Conservation (phyloP, 2,329 filamentous ascomycete genomes). For the Botrytis cinerea region DNA sequence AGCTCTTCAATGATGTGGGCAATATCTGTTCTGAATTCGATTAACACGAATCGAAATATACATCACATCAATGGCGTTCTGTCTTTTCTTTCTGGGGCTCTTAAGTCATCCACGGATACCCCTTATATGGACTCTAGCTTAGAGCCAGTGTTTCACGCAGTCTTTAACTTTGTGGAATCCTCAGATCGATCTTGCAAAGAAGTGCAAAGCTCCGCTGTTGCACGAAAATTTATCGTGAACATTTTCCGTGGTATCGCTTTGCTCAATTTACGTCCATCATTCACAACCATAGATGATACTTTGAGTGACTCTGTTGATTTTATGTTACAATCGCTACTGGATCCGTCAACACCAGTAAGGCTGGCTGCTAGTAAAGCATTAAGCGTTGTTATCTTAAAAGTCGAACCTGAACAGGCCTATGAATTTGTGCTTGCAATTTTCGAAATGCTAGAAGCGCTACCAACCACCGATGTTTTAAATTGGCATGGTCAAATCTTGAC, state of each 20-base stretch:
- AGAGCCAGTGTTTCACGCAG: conserved; percentile 63
- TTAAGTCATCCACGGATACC: conserved; percentile 68
- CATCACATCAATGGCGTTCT: conserved; percentile 80
- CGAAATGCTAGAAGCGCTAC: conserved; percentile 62
- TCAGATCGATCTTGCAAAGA: conserved; percentile 51
- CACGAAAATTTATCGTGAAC: conserved; percentile 81
- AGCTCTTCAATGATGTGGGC: conserved; percentile 71
- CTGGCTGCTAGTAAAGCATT: conserved; percentile 91
- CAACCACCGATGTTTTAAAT: conserved; percentile 50
- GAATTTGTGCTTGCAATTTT: conserved; percentile 88
- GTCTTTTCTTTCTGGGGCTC: conserved; percentile 75
- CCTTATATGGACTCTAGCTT: conserved; percentile 72
- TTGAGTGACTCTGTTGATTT: conserved; percentile 82
- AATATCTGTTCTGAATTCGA: conserved; percentile 57
- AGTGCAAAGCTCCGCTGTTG: conserved; percentile 72
- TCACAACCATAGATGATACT: conserved; percentile 47
- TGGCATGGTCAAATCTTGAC: conserved; percentile 95
- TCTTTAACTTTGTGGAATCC: conserved; percentile 58
- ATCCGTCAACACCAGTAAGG: conserved; percentile 88
- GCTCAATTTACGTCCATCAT: conserved; percentile 48
- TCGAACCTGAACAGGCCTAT: conserved; percentile 77
- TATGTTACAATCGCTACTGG: conserved; percentile 74
- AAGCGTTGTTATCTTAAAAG: conserved; percentile 78
- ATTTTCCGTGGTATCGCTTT: conserved; percentile 74
- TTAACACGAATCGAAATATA: conserved; percentile 51